Evolutionary conservation across 371 early-diverging fungal species (phyloP).

Genomic region (Coemansia sp.): DNA sequence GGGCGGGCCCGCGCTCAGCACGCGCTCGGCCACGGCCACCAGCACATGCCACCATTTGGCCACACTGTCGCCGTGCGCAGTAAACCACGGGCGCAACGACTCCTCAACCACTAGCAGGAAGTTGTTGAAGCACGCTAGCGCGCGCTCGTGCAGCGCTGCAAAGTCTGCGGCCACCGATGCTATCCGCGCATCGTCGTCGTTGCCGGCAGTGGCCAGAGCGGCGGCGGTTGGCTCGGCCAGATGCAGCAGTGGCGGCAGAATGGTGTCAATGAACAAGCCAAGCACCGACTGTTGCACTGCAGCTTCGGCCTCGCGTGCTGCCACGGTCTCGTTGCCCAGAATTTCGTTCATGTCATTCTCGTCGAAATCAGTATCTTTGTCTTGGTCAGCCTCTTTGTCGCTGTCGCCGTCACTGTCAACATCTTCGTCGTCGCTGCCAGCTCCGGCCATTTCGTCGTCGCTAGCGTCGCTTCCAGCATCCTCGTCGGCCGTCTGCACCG

Average conservation of each 20-base stretch:
- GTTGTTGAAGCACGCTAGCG: conserved; percentile 75
- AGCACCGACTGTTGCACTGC: conserved; percentile 31
- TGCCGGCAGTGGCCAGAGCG: conserved; percentile 19
- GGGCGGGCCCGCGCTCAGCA: conserved; percentile 9
- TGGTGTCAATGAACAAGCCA: conserved; percentile 31
- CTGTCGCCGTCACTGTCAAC: conserved; percentile 51
- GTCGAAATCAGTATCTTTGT: conserved; percentile 52
- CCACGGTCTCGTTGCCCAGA: conserved; percentile 51
- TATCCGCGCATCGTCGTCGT: conserved; percentile 4
- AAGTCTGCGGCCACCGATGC: conserved; percentile 33
- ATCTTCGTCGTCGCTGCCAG: conserved; percentile 6
- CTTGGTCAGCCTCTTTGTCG: conserved; percentile 39
- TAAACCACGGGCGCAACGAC: conserved; percentile 68
- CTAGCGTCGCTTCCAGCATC: conserved; percentile 55
- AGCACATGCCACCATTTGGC: conserved; percentile 63
- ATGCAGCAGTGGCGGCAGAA: conserved; percentile 29
- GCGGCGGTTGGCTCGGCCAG: conserved; percentile 38
- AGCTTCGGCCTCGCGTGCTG: conserved; percentile 56
- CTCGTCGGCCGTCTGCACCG: conserved; percentile 47
- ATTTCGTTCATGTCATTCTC: conserved; percentile 51
- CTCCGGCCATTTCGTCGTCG: conserved; percentile 43
- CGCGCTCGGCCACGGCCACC: conserved; percentile 50
- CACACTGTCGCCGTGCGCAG: conserved; percentile 55
- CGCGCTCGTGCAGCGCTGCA: conserved; percentile 62
- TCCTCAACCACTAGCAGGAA: conserved; percentile 71